Percentiles rank a stretch among this genome's conserved stretches.
These are phyloP conservation scores for Hippophae tibetana DNA, from an alignment of 306 rosid genomes.

Conservation along the genomic window DNA sequence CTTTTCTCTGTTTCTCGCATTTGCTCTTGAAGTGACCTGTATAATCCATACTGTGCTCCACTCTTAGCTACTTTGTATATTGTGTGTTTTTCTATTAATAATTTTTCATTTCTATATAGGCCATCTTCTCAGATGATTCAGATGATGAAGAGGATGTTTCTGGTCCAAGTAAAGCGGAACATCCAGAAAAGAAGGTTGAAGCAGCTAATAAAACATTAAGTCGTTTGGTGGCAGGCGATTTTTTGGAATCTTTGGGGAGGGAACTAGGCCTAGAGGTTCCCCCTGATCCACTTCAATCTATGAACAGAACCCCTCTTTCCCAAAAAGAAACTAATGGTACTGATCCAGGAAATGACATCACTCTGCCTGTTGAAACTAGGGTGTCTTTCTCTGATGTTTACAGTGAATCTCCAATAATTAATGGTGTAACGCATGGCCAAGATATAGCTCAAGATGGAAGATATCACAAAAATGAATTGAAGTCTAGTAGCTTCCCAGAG, in stretches of 20 bases:
- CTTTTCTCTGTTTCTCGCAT: neutral
- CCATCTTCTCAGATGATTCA: slow-evolving; percentile 93
- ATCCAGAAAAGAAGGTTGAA: slow-evolving; percentile 78
- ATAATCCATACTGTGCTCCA: slow-evolving; percentile 15
- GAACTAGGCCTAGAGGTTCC: slow-evolving; percentile 95
- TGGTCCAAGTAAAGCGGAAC: slow-evolving; percentile 33
- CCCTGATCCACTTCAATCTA: slow-evolving; percentile 50
- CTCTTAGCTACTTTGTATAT: neutral
- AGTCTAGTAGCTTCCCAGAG: slow-evolving; percentile 30
- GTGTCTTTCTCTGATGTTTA: slow-evolving; percentile 5
- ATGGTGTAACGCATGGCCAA: slow-evolving; percentile 19
- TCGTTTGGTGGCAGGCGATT: slow-evolving; percentile 91
- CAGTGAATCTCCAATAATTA: slow-evolving; percentile 16
- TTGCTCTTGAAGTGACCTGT: slow-evolving; percentile 10
- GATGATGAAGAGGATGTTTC: slow-evolving; percentile 60
- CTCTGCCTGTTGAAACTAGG: slow-evolving; percentile 21
- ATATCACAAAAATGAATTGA: slow-evolving; percentile 23
- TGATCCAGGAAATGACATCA: slow-evolving; percentile 18
- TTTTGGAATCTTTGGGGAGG: slow-evolving; percentile 90
- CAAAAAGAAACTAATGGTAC: slow-evolving; percentile 32
- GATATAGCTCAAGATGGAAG: slow-evolving; percentile 26
- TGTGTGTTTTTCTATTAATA: slow-evolving; percentile 6
- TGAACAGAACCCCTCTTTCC: slow-evolving; percentile 29
- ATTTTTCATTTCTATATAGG: slow-evolving; percentile 37
- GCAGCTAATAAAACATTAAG: slow-evolving; percentile 74